Evolutionary conservation across 2,329 filamentous ascomycete species (phyloP).

Genomic region (Orbilia blumenaviensis): DNA sequence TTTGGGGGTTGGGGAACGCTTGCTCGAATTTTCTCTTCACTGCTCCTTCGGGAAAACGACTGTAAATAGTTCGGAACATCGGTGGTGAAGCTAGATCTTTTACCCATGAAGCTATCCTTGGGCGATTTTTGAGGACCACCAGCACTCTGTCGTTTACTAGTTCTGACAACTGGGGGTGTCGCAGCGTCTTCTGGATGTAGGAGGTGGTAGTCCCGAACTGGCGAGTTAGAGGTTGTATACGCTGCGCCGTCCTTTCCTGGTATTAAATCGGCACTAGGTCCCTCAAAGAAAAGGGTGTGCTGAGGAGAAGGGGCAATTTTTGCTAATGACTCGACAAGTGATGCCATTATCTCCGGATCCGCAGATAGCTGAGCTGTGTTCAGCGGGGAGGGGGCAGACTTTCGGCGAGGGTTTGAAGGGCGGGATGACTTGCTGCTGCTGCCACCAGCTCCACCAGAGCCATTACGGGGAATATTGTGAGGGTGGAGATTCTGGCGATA

Average conservation of each 20-base stretch:
- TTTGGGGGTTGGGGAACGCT: conserved; percentile 43
- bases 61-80: conserved; percentile 58
- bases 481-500: conserved; percentile 54
- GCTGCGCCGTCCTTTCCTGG: conserved; percentile 38
- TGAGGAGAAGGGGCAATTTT: conserved; percentile 57
- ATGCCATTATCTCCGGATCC: conserved; percentile 58
- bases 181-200: conserved; percentile 68
- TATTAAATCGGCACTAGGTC: conserved; percentile 54
- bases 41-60: conserved; percentile 56
- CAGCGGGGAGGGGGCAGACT: conserved; percentile 48
- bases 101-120: conserved; percentile 54
- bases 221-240: conserved; percentile 36
- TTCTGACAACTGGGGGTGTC: conserved; percentile 77
- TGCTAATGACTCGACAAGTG: conserved; percentile 57
- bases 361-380: conserved; percentile 51
- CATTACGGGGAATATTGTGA: conserved; percentile 49
- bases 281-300: conserved; percentile 57
- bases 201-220: conserved; percentile 59
- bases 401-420: conserved; percentile 47
- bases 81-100: conserved; percentile 55
- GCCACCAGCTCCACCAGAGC: conserved; percentile 29
- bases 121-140: conserved; percentile 51
- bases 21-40: conserved; percentile 39
- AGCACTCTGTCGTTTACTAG: conserved; percentile 79
- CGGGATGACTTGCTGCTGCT: conserved; percentile 49